Percentiles rank a stretch among this genome's conserved stretches.
Conservation (phyloP, 1,284 basidiomycete species). For the Exobasidium cylindrosporum region DNA sequence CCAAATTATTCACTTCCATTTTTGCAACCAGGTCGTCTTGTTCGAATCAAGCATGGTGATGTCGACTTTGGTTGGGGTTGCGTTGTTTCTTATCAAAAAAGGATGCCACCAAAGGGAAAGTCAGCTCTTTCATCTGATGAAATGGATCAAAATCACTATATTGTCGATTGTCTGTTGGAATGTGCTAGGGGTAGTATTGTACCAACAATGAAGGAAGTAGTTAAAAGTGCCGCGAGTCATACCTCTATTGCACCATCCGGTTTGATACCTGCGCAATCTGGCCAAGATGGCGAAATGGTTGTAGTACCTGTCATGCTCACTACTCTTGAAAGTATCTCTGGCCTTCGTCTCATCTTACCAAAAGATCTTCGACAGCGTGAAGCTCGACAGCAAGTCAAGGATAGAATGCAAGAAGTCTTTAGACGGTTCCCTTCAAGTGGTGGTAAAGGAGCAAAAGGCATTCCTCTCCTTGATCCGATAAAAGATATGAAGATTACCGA, state of each 20-base stretch:
- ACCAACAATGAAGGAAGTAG: constrained; percentile 46
- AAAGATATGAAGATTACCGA: constrained; percentile 96
- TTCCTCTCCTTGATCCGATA: constrained; percentile 84
- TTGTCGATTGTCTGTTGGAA: constrained; percentile 87
- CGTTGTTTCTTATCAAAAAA: constrained; percentile 87
- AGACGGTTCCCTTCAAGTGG: constrained; percentile 72
- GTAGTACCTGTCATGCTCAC: constrained; percentile 86
- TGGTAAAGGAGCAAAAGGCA: constrained; percentile 59
- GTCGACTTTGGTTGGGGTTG: constrained; percentile 95
- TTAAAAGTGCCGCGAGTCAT: neutral
- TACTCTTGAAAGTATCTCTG: constrained; percentile 79
- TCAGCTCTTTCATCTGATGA: constrained; percentile 58
- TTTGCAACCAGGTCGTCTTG: constrained; percentile 83
- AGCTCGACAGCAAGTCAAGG: constrained; percentile 79
- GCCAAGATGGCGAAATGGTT: constrained; percentile 63
- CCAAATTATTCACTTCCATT: constrained; percentile 91
- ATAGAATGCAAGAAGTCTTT: constrained; percentile 84
- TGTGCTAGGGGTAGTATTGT: constrained; percentile 68
- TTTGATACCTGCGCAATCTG: constrained; percentile 30
- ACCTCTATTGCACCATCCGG: constrained; percentile 15
- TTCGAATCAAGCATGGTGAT: constrained; percentile 80
- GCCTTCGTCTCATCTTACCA: constrained; percentile 80
- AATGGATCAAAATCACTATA: constrained; percentile 83
- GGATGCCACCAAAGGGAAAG: constrained; percentile 56
- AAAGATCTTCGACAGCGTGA: constrained; percentile 79